Evolutionary conservation across 306 rosid species (phyloP).

Genomic region (peach (Prunus persica)): DNA sequence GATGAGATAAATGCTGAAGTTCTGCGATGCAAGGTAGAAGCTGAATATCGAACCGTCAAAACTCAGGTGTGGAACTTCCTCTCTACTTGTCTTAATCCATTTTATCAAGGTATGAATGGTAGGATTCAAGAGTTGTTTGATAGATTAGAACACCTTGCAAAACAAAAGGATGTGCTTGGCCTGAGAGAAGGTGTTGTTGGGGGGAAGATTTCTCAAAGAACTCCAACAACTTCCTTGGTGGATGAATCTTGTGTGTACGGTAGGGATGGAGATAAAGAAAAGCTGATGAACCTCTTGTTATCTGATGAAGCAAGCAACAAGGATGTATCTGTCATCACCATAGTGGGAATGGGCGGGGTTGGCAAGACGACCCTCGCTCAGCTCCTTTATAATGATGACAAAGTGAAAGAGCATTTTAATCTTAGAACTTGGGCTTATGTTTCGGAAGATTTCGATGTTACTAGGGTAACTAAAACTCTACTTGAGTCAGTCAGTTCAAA

Average conservation of each 20-base stretch:
- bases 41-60: not conserved
- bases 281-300: not conserved
- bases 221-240: not conserved
- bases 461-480: not conserved
- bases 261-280: not conserved
- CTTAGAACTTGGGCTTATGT: not conserved
- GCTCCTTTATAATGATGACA: not conserved
- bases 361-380: slow-evolving; percentile 12
- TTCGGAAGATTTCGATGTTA: not conserved
- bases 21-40: not conserved
- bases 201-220: not conserved
- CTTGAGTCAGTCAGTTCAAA: too few relatives aligned
- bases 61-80: slow-evolving; percentile 2
- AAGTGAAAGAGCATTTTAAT: not conserved
- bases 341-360: slow-evolving; percentile 1
- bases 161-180: not conserved
- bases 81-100: not conserved
- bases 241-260: not conserved
- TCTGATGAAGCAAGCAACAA: not conserved
- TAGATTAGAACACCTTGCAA: not conserved
- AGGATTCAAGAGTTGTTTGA: not conserved
- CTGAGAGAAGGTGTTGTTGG: not conserved
- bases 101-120: not conserved
- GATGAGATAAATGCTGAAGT: not conserved
- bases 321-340: not conserved